A percentile compares a stretch with the other conserved stretches of the same genome.
phyloP scores from a whole-genome alignment of 2,329 filamentous ascomycete species.

The Ophiognomonia clavigignenti-juglandacearum region DNA sequence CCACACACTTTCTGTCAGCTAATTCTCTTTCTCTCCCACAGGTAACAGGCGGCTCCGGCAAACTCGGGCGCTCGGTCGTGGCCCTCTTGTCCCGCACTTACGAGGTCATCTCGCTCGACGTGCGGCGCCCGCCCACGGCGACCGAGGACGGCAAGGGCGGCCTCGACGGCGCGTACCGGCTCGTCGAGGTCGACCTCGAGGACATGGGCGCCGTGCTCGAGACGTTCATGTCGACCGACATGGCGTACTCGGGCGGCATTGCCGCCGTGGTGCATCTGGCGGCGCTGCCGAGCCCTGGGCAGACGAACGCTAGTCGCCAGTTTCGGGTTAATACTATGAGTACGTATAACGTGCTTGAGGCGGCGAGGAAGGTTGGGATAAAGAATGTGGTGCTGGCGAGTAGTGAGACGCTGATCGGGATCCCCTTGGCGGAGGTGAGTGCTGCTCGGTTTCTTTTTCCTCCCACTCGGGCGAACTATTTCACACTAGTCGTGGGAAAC shows the following conservation, averaged over 20 bases:
- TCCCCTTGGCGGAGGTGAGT: conserved; percentile 14
- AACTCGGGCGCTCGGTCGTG: conserved; percentile 13
- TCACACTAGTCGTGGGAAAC: too few relatives aligned
- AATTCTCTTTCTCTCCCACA: neutral
- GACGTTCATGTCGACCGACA: conserved; percentile 12
- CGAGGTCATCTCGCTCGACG: conserved; percentile 15
- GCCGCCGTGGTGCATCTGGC: conserved; percentile 14
- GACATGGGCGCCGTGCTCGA: conserved; percentile 14
- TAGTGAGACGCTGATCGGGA: conserved; percentile 15
- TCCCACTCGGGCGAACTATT: too few relatives aligned
- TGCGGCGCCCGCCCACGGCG: conserved; percentile 7
- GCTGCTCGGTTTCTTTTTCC: too few relatives aligned
- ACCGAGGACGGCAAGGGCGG: conserved; percentile 14
- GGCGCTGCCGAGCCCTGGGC: conserved; percentile 10
- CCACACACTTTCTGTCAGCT: neutral
- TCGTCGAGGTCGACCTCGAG: conserved; percentile 13
- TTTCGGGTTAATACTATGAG: conserved; percentile 15
- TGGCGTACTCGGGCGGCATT: conserved; percentile 11
- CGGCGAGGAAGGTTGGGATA: conserved; percentile 10
- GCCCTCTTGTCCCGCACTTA: conserved; percentile 2
- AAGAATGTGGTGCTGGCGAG: conserved; percentile 12
- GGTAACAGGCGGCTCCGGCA: conserved; percentile 14
- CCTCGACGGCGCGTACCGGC: conserved; percentile 15
- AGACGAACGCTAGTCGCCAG: conserved; percentile 13
- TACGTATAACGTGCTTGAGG: conserved; percentile 16